Evolutionary conservation across 2,329 filamentous ascomycete species (phyloP), one percentile per base, ranked within the genome.

Genomic region (Microcyclospora tardicrescens): DNA sequence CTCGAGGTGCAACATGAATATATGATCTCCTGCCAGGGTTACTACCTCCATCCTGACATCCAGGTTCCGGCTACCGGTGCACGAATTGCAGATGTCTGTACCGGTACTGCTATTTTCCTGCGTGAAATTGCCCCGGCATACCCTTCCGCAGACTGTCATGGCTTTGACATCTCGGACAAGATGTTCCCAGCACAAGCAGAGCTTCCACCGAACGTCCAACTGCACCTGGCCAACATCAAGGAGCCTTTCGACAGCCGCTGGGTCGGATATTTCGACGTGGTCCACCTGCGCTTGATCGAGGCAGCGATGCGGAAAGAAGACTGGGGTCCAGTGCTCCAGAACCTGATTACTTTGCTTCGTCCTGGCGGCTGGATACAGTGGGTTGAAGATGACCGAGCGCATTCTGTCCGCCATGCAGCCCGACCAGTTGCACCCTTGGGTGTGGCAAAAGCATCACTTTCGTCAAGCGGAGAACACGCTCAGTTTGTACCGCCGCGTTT

Each of bases 251-350:
- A 37, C 3, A 36, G 39, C 12, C 33, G 33, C 27, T 28, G 35
- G 2, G 32, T 34, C 30, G 42, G 38, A 15, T 31, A 35, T 16
- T 50, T 41, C 33, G 43, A 51, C 30, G 35, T 50, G 13, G 40
- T 50, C 3, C 38, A 43, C 11, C 40, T 50, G 2, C 31, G 44
- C 16, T 38, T 45, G 1, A 33, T 46, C 1, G 39, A 46, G 16
- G 38, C 39, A 2, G 29, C 40, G n/a, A 34, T 50, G 28, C 15
- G 28, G 4, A 19, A 29, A 6, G 42, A 45, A 16, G n/a, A 40
- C 15, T 48, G 46, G 44, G 31, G 41, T 6, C 10, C 27, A 3
- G 41, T 42, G n/a, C 28, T 43, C 6, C 13, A 40, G 5, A 43
- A 41, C 14, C 39, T 50, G 5, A 29, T 42, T 3, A 27, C 43